Base-by-base conservation (phyloP, 1,284 basidiomycete species). In the Tilletia walkeri region DNA sequence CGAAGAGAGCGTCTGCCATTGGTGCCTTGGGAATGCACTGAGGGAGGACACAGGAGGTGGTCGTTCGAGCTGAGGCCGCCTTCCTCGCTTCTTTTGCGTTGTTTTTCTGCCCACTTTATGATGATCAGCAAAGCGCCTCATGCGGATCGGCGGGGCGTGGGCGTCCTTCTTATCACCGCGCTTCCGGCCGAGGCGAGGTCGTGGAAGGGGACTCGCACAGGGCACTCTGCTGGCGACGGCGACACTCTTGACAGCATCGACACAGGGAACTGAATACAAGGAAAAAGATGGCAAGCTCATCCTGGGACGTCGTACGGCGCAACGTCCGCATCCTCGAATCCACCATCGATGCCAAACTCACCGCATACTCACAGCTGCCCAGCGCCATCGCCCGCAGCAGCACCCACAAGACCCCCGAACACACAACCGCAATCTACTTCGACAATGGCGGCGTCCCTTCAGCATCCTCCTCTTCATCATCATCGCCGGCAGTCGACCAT, bases 281-380 rank as follows among this genome's bases (percentile, higher is more conserved):
- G 24, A 30, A 30, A 30, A 39, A 45, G 34, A 54, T 61, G 54
- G 45, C 20, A 16, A 9, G n/a, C n/a, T 73, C 82, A 36, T 68
- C 82, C 53, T 86, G 85, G 85, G 86, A 86, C 67, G 84, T 84
- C n/a, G 79, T 85, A 0, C 90, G 94, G 79, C 87, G 92, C 73
- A 92, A 95, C 85, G 93, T 92, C 83, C 88, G 94, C 77, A 94
- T 93, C 6, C 89, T 96, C 41, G 94, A 96, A 84, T 91, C 92
- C 54, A 88, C 94, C 36, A 91, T 97, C 76, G 93, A 96, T 83
- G 87, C 91, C 47, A 94, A 96, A 84, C 88, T 98, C 24, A 92
- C 92, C 0, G 87, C 91, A 6, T 98, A 97, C 84, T 90, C 92
- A 30, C 91, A 92, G 75, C 87, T 96, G 47, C 93, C 92, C 3